Evolutionary conservation across 2,329 filamentous ascomycete genomes (phyloP), one percentile per base, ranked within the genome.

Genomic region (Aaosphaeria pasadenensis): DNA sequence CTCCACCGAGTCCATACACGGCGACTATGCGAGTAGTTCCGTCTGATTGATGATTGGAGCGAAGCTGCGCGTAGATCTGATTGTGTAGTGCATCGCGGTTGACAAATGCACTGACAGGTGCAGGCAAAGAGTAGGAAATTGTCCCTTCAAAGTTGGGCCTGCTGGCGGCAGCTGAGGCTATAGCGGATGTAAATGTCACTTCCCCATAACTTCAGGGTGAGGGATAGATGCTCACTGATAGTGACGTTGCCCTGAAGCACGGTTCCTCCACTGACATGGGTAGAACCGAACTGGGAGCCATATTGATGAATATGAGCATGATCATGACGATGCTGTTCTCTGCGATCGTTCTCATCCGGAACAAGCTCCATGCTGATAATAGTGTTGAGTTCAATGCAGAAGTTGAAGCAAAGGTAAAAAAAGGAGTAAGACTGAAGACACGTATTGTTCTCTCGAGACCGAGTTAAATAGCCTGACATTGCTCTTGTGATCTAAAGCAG

Each of bases 1-100:
- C 42, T 4, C 51, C 51, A 9, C 51, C 46, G 11, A 51, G 47
- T 4, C 51, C 53, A 11, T 42, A 46, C 32, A 53, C 42, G 39
- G 11, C 11, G 4, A 40, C 9, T 9, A 40, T 40, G 9, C 39
- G 9, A 9, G 33, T 36, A 36, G 9, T n/a, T 36, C 33, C 33
- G 33, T 36, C 33, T n/a, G 7, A n/a, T 9, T n/a, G 7, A 9
- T 9, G n/a, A 9, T n/a, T n/a, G 33, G 33, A n/a, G 33, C n/a
- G 9, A 36, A 36, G 33, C 33, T 36, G 33, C n/a, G 7, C 9
- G 7, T n/a, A 9, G 7, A 36, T 36, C 33, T 36, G 33, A 36
- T 36, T 9, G 33, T 36, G 33, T n/a, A 36, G 33, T n/a, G 33
- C 33, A 9, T 9, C 9, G 9, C 33, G 33, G n/a, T 36, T n/a